Base-by-base conservation (phyloP, 1,284 basidiomycete species). In the Rhodotorula glutinis region DNA sequence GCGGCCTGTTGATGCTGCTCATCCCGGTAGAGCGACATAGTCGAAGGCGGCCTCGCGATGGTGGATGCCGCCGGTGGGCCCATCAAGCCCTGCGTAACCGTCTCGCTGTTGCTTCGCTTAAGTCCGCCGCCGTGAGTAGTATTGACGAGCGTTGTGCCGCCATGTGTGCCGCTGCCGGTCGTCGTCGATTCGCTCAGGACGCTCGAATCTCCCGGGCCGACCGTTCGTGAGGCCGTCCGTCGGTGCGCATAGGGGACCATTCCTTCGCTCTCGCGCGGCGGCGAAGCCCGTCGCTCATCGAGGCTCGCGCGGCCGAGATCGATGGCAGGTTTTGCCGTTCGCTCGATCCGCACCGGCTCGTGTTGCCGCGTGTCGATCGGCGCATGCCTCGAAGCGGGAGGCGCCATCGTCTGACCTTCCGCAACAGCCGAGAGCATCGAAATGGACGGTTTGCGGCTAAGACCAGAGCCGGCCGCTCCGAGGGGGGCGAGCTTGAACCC, bases 1-100 rank as follows among this genome's bases (percentile, higher is more conserved):
- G 38, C 25, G 46, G 23, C 59, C 38, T 43, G 40, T 43, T 53
- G 52, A n/a, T 40, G n/a, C 11, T 44, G 56, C 11, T 66, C 64
- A 38, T 68, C 66, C 40, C 64, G 66, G 54, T 71, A 66, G 16
- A 63, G n/a, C n/a, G 58, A 47, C 46, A 63, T 66, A 44, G 57
- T 59, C 29, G 56, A 62, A 38, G 33, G 33, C 33, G 33, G 33
- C 11, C 33, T 38, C 33, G 33, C 10, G 49, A 25, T 23, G 49
- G 49, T 14, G 25, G 49, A 51, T 11, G 49, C 16, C 27, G 40
- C 9, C 7, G 47, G 44, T 4, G 49, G 40, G 21, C 27, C 41
- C 47, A 63, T n/a, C 27, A 67, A 13, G 17, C 58, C 60, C 41
- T 60, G 57, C 46, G 66, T 61, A 29, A 65, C 41, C 27, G 66